These are phyloP conservation scores for Cystofilobasidium ferigula DNA, from an alignment of 768 basidiomycete genomes.

Conservation along the genomic window DNA sequence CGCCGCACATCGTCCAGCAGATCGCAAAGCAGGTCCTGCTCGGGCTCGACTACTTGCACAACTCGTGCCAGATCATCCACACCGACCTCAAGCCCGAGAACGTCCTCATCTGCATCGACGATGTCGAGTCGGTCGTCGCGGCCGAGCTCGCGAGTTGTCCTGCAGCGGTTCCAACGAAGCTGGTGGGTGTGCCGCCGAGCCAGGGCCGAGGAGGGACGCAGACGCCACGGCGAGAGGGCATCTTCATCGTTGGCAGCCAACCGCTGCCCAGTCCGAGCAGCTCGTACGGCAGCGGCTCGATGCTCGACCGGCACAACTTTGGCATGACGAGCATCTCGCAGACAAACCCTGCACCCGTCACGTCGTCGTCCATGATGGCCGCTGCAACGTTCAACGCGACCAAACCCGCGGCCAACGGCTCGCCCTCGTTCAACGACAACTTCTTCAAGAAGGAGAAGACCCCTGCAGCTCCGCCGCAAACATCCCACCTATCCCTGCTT, in stretches of 20 bases:
- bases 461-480: slow-evolving; percentile 29
- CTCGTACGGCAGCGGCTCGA: slow-evolving; percentile 61
- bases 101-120: slow-evolving; percentile 90
- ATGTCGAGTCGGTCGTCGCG: slow-evolving; percentile 85
- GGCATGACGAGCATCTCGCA: slow-evolving; percentile 77
- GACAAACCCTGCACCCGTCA: not conserved
- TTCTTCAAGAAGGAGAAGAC: slow-evolving; percentile 36
- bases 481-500: slow-evolving; percentile 41
- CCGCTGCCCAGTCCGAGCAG: slow-evolving; percentile 65
- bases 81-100: slow-evolving; percentile 98
- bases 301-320: slow-evolving; percentile 78
- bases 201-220: slow-evolving; percentile 93
- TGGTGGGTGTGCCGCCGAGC: slow-evolving; percentile 79
- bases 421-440: slow-evolving; percentile 19
- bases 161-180: slow-evolving; percentile 55
- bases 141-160: slow-evolving; percentile 57
- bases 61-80: slow-evolving; percentile 92
- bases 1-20: slow-evolving; percentile 81
- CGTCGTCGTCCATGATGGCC: slow-evolving; percentile 2
- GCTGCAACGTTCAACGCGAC: not conserved
- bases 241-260: slow-evolving; percentile 83
- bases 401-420: not conserved
- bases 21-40: slow-evolving; percentile 93
- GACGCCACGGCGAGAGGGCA: slow-evolving; percentile 70
- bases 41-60: slow-evolving; percentile 95